Evolutionary conservation across 805 yeast species (phyloP).

Genomic region (Lipomyces oligophaga): DNA sequence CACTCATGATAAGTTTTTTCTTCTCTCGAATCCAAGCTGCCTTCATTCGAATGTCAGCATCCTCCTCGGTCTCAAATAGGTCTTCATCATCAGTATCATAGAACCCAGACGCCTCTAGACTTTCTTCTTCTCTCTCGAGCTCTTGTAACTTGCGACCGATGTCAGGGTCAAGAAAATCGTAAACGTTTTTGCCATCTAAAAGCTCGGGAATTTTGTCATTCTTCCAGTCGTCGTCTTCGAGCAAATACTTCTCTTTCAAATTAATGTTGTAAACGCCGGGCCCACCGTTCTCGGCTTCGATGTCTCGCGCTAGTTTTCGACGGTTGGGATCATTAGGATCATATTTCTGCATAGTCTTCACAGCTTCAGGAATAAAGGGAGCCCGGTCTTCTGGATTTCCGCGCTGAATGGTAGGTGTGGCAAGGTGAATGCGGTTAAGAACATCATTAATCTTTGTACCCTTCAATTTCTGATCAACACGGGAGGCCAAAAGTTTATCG

Average conservation of each 20-base stretch:
- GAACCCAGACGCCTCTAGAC: constrained; percentile 89
- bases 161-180: constrained; percentile 95
- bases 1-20: constrained; percentile 89
- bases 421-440: constrained; percentile 91
- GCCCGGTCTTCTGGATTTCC: constrained; percentile 67
- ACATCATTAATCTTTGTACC: constrained; percentile 84
- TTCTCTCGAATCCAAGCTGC: constrained; percentile 95
- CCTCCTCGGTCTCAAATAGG: constrained; percentile 56
- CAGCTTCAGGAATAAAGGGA: constrained; percentile 79
- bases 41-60: constrained; percentile 70
- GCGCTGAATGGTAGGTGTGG: constrained; percentile 75
- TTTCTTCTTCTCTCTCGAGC: constrained; percentile 94
- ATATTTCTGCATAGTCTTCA: constrained; percentile 56
- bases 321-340: constrained; percentile 79
- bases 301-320: constrained; percentile 75
- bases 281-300: constrained; percentile 94
- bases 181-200: constrained; percentile 91
- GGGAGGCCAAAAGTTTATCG: constrained; percentile 88
- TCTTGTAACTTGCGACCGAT: constrained; percentile 91
- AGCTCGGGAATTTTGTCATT: constrained; percentile 96
- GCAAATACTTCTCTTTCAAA: constrained; percentile 82
- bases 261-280: constrained; percentile 97
- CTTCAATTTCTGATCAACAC: constrained; percentile 95
- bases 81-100: constrained; percentile 79
- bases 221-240: constrained; percentile 98